phyloP scores from a whole-genome alignment of 805 yeast species.

The Kodamaea lidongshanica region DNA sequence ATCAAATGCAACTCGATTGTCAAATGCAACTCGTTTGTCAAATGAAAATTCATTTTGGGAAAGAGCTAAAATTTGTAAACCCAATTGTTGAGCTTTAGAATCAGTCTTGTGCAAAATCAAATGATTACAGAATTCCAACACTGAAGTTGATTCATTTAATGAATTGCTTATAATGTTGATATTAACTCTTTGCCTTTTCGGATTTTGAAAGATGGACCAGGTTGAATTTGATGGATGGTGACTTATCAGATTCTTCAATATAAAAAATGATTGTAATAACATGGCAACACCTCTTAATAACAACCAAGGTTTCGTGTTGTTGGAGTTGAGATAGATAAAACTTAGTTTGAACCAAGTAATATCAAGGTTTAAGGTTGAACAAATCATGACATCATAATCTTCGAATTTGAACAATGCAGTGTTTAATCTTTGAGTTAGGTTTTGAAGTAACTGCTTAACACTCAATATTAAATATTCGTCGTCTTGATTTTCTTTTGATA shows the following conservation, averaged over 20 bases:
- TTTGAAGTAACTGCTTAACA: conserved; percentile 18
- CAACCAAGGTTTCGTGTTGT: conserved; percentile 35
- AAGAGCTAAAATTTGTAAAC: conserved; percentile 22
- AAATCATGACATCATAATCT: conserved; percentile 7
- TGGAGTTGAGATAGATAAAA: conserved; percentile 17
- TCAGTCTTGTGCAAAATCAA: conserved; percentile 17
- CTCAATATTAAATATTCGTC: conserved; percentile 14
- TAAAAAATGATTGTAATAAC: conserved; percentile 27
- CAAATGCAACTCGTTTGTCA: conserved; percentile 10
- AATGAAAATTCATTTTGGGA: conserved; percentile 3
- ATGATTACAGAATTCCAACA: conserved; percentile 20
- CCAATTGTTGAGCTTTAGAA: conserved; percentile 11
- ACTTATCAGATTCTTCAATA: conserved; percentile 15
- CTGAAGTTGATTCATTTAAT: conserved; percentile 15
- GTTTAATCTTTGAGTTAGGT: conserved; percentile 14
- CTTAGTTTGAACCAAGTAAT: conserved; percentile 22
- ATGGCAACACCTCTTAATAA: conserved; percentile 27
- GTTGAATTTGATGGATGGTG: conserved; percentile 3
- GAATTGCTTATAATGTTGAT: conserved; percentile 15
- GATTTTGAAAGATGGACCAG: background rate
- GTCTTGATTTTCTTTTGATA: no score
- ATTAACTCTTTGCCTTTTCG: conserved; percentile 23
- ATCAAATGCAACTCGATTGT: conserved; percentile 4
- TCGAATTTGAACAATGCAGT: conserved; percentile 10
- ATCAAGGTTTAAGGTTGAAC: background rate